phyloP scores from a whole-genome alignment of 306 rosid species.

The Prunus mira region DNA sequence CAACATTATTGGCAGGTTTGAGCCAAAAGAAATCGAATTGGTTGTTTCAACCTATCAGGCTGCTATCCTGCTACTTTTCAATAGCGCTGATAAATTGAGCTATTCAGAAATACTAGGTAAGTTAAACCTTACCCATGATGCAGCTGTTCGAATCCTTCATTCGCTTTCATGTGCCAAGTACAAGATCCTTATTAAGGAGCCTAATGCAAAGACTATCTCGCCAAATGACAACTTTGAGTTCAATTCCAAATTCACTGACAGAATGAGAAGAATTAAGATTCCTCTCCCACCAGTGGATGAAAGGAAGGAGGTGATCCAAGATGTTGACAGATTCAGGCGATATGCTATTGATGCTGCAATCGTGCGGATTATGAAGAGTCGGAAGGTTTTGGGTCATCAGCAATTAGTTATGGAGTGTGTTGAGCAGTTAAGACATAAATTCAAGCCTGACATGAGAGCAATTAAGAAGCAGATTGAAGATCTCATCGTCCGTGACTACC shows the following conservation, averaged over 20 bases:
- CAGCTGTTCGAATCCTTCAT: constrained; percentile 58
- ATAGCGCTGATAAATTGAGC: constrained; percentile 54
- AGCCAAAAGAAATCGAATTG: constrained; percentile 58
- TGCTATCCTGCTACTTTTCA: constrained; percentile 63
- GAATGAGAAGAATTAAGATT: constrained; percentile 72
- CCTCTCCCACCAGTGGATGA: constrained; percentile 71
- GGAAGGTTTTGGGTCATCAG: constrained; percentile 57
- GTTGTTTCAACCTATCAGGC: constrained; percentile 77
- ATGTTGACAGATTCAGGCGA: constrained; percentile 68
- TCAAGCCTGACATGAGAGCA: constrained; percentile 76
- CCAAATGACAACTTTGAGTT: constrained; percentile 49
- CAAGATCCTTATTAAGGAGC: constrained; percentile 64
- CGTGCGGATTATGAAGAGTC: constrained; percentile 80
- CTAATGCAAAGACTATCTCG: constrained; percentile 47
- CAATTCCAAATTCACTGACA: constrained; percentile 62
- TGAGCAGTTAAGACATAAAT: constrained; percentile 58
- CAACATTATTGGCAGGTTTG: constrained; percentile 60
- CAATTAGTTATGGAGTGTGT: constrained; percentile 65
- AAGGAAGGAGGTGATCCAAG: constrained; percentile 59
- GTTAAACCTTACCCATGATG: constrained; percentile 52
- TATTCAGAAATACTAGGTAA: constrained; percentile 65
- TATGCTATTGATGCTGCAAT: constrained; percentile 77
- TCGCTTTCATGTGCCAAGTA: constrained; percentile 72
- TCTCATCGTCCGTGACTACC: constrained; percentile 58
- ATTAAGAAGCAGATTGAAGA: constrained; percentile 83